Conservation (phyloP, 305 asterid genomes). For the Solanum hybrid region DNA sequence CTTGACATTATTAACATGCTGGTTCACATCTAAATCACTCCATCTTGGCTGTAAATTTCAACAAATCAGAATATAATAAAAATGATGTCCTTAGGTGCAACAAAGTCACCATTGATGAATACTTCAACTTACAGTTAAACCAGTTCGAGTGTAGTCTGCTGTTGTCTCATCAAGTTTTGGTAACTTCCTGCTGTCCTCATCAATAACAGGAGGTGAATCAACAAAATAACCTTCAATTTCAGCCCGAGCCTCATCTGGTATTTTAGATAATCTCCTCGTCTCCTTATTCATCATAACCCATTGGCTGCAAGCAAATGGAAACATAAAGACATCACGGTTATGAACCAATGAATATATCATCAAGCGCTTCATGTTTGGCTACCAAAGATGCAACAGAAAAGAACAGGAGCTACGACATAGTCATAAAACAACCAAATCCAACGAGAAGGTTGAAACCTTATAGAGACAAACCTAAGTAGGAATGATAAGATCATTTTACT, state of each 20-base stretch:
- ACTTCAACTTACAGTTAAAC: conserved; percentile 66
- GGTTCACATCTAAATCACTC: conserved; percentile 89
- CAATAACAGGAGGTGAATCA: conserved; percentile 83
- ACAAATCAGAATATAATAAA: conserved; percentile 12
- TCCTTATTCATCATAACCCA: conserved; percentile 99
- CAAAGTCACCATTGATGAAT: neutral
- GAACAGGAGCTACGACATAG: neutral
- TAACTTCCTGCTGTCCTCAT: conserved; percentile 69
- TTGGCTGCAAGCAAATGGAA: conserved; percentile 33
- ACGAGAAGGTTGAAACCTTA: neutral
- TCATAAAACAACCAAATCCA: neutral
- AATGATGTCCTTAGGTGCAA: neutral
- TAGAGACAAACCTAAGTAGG: neutral
- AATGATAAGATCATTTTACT: neutral
- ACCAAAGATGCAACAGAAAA: neutral
- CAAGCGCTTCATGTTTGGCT: neutral
- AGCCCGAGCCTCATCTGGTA: conserved; percentile 86
- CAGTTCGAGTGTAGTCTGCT: conserved; percentile 57
- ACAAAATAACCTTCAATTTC: conserved; percentile 75
- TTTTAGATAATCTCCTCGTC: conserved; percentile 83
- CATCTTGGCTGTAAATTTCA: conserved; percentile 68
- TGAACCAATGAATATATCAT: conserved; percentile 1
- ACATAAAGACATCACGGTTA: neutral
- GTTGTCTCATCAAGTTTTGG: conserved; percentile 77
- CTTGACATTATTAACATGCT: conserved; percentile 94